A percentile compares a stretch with the other conserved stretches of the same genome.
phyloP scores from a whole-genome alignment of 2,329 filamentous ascomycete species.

The Aspergillus fumigatiaffinis region DNA sequence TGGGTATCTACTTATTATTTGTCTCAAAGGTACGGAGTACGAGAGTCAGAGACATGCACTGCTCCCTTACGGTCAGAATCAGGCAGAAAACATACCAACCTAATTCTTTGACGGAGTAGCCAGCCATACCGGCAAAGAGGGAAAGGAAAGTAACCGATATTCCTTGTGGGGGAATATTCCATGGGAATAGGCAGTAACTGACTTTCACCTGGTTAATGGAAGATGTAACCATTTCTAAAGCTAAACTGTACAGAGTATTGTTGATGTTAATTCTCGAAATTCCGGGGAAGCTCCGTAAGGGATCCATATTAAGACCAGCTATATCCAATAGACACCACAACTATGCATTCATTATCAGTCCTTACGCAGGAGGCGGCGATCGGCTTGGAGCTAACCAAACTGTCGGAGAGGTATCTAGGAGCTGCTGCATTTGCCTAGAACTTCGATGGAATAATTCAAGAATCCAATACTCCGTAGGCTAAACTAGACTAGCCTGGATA shows the following conservation, averaged over 20 bases:
- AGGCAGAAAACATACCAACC: neutral
- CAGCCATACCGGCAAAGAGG: neutral
- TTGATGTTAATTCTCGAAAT: neutral
- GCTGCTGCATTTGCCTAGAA: neutral
- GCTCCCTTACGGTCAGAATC: too few relatives aligned
- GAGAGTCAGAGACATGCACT: too few relatives aligned
- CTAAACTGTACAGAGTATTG: neutral
- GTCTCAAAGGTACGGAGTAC: too few relatives aligned
- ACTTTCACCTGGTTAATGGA: too few relatives aligned
- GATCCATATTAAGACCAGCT: neutral
- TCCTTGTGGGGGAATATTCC: neutral
- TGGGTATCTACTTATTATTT: neutral
- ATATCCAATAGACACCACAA: neutral
- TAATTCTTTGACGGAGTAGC: neutral
- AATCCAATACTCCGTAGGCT: neutral
- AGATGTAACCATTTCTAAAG: neutral
- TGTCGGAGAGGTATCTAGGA: neutral
- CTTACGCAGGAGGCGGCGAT: neutral
- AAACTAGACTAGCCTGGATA: too few relatives aligned
- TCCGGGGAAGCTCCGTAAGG: neutral
- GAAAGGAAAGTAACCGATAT: neutral
- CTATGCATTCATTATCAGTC: neutral
- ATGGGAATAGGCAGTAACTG: too few relatives aligned
- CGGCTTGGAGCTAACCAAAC: neutral
- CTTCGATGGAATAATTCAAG: neutral